Base-by-base conservation (phyloP, 805 yeast species). In the Schwanniomyces sp. region DNA sequence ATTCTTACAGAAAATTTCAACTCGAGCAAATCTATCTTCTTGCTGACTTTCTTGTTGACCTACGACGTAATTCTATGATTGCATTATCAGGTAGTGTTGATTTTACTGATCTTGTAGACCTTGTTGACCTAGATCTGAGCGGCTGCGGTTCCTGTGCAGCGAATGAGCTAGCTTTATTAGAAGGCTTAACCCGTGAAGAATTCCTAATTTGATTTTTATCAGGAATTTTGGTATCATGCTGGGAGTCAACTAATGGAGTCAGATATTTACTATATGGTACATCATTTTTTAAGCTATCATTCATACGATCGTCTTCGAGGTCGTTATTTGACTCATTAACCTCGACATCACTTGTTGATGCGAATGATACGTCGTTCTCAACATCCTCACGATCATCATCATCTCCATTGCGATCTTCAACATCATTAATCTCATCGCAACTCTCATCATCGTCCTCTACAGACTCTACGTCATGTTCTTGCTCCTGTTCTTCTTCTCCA, bases 381-480 rank as follows among this genome's bases (percentile, higher is more conserved):
- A 4, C 8, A 4, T 27, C 30, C 6, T 27, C 30, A 14, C 40
- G 44, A 12, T 18, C 43, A 5, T 48, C 48, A 27, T 42, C 47
- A 11, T 27, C 39, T 9, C 36, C 48, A 17, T 48, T 54, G 38
- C 32, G 50, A 25, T 48, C 51, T 7, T 49, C 52, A 6, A 48
- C 54, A 10, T 55, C 62, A 2, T 45, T 52, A 11, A 44, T 52
- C 0, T 45, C 52, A 9, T 40, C 34, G 9, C 44, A 44, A 2
- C 37, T 54, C 16, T 46, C 52, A 8, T 48, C 52, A 6, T 44
- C 55, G 9, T 47, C 54, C 7, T 44, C 53, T 1, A 17, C 51
- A n/a, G 41, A 55, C 5, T 39, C 49, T 11, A 46, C 56, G 14
- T 53, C 58, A 7, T 52, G 52, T 10, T 43, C 55, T 26, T 45